phyloP scores from a whole-genome alignment of 345 rosid species.

The Moringa oleifera region DNA sequence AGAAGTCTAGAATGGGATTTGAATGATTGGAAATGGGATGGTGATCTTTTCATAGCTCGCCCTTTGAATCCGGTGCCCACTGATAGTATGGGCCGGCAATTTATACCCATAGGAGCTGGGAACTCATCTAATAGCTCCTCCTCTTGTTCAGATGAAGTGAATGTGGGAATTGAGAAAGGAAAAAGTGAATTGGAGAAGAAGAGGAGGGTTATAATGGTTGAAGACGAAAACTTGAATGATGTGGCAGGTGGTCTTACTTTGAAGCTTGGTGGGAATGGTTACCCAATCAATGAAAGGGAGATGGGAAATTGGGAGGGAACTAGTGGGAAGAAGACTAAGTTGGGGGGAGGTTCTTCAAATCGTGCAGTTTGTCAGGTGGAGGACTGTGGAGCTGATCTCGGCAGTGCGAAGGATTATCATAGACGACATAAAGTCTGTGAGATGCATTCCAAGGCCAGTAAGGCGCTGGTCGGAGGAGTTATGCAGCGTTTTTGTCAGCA shows the following conservation, averaged over 20 bases:
- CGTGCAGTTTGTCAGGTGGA: conserved; percentile 92
- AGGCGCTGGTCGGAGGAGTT: conserved; percentile 75
- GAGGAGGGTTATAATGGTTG: conserved; percentile 63
- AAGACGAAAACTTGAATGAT: conserved; percentile 43
- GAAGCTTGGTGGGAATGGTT: conserved; percentile 69
- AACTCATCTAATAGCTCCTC: conserved; percentile 79
- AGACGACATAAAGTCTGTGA: conserved; percentile 96
- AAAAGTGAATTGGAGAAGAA: conserved; percentile 65
- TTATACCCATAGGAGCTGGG: conserved; percentile 45
- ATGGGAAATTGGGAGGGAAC: conserved; percentile 51
- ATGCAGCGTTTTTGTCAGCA: conserved; percentile 99
- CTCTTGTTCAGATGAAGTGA: conserved; percentile 76
- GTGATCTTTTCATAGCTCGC: conserved; percentile 85
- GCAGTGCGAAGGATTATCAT: conserved; percentile 90
- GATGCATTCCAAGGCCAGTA: conserved; percentile 89
- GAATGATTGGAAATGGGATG: conserved; percentile 99
- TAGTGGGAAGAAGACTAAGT: conserved; percentile 66
- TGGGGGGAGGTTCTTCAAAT: conserved; percentile 43
- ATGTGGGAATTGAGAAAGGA: conserved; percentile 38
- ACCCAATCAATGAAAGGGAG: conserved; percentile 39
- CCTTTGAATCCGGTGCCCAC: conserved; percentile 46
- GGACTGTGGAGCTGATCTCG: conserved; percentile 91
- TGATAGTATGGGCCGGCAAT: conserved; percentile 38
- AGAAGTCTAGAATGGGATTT: conserved; percentile 77
- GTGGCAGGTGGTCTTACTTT: conserved; percentile 51